phyloP scores from a whole-genome alignment of 257 asterid species.

The Paulownia fortunei region DNA sequence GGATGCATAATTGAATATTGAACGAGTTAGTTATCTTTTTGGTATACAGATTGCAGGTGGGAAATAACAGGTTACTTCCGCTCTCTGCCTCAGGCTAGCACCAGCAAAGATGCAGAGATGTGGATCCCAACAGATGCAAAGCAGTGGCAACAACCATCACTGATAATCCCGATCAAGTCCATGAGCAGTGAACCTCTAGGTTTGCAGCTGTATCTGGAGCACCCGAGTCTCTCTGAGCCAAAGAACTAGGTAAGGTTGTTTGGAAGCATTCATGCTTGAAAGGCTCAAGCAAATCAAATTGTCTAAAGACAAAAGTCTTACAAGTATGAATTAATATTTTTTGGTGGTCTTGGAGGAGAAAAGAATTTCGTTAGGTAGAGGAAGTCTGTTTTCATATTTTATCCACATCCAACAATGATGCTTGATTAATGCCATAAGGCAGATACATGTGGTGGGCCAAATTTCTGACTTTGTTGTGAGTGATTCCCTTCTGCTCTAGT shows the following conservation, averaged over 20 bases:
- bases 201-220: conserved; percentile 83
- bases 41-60: conserved; percentile 82
- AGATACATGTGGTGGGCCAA: background rate
- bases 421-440: background rate
- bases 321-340: background rate
- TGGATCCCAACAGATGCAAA: conserved; percentile 84
- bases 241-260: conserved; percentile 20
- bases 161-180: conserved; percentile 82
- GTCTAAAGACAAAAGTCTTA: background rate
- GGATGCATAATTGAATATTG: background rate
- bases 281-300: background rate
- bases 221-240: conserved; percentile 60
- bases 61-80: conserved; percentile 83
- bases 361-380: background rate
- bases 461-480: background rate
- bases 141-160: conserved; percentile 88
- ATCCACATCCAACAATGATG: background rate
- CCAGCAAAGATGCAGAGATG: conserved; percentile 63
- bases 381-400: background rate
- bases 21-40: background rate
- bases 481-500: background rate
- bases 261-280: background rate
- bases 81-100: conserved; percentile 59
- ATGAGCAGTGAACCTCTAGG: conserved; percentile 85
- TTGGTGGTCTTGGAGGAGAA: background rate